A percentile compares a stretch with the other conserved stretches of the same genome.
Evolutionary conservation across 2,329 filamentous ascomycete species (phyloP).

Genomic region (Nothophaeocryptopus gaeumannii): DNA sequence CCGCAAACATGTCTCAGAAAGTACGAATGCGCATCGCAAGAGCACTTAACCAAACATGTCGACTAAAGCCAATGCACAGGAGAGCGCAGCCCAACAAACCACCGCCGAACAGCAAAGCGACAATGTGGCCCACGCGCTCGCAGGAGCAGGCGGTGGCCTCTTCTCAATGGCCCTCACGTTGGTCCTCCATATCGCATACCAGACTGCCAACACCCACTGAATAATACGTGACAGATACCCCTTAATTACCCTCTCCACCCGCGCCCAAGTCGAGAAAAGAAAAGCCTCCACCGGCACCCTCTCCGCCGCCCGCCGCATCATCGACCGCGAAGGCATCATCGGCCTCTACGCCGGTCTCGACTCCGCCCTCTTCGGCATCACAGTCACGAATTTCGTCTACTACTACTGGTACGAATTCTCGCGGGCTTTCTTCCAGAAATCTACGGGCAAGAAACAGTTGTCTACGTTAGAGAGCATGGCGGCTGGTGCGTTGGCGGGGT

Average conservation of each 20-base stretch:
- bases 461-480: constrained; percentile 93
- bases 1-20: constrained; percentile 15
- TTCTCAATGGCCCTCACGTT: constrained; percentile 95
- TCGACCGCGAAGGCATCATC: constrained; percentile 83
- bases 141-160: constrained; percentile 88
- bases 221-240: constrained; percentile 71
- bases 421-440: constrained; percentile 76
- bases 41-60: constrained; percentile 1
- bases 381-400: constrained; percentile 98
- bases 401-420: constrained; percentile 99
- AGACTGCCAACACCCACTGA: not conserved
- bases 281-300: constrained; percentile 82
- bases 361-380: constrained; percentile 94
- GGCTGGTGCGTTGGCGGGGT: constrained; percentile 88
- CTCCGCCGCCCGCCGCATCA: constrained; percentile 77
- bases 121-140: constrained; percentile 93
- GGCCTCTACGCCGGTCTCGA: constrained; percentile 92
- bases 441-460: constrained; percentile 73
- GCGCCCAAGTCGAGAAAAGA: constrained; percentile 95
- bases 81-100: constrained; percentile 39
- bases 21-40: constrained; percentile 9
- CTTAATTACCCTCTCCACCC: constrained; percentile 93
- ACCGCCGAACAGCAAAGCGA: constrained; percentile 81
- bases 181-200: constrained; percentile 25
- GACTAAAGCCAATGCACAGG: constrained; percentile 11